Percentiles rank a stretch among this genome's conserved stretches.
phyloP scores from a whole-genome alignment of 495 filamentous ascomycete genomes.

The Schizothecium vesticola region DNA sequence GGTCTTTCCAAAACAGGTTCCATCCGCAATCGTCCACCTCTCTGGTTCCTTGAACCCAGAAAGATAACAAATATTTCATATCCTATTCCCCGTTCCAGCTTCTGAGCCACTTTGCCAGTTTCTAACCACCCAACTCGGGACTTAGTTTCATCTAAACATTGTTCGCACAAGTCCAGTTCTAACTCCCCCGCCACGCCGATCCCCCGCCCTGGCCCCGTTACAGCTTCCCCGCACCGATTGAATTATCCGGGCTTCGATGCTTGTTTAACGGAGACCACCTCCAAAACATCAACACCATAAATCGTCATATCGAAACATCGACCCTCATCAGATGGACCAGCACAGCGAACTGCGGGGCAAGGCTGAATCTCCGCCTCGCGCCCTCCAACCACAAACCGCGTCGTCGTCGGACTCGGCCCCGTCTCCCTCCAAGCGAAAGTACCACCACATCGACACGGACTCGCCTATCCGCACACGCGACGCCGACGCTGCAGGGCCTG shows the following conservation, averaged over 20 bases:
- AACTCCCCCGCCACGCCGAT: neutral
- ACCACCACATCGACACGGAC: neutral
- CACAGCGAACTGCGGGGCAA: constrained; percentile 18
- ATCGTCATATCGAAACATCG: constrained; percentile 6
- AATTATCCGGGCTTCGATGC: neutral
- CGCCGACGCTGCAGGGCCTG: neutral
- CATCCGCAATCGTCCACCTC: neutral
- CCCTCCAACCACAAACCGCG: constrained; percentile 5
- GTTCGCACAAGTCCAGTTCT: neutral
- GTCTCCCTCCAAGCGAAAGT: constrained; percentile 4
- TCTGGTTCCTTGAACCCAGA: neutral
- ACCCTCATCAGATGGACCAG: constrained; percentile 4
- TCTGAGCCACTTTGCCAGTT: neutral
- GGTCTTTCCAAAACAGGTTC: neutral
- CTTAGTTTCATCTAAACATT: neutral
- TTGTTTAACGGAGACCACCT: neutral
- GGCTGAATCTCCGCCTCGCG: constrained; percentile 26
- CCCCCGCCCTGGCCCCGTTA: neutral
- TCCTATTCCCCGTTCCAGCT: neutral
- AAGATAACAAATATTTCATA: neutral
- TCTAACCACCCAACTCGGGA: neutral
- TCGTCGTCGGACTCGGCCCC: neutral
- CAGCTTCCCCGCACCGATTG: neutral
- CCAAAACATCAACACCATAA: neutral
- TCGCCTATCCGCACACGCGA: neutral